phyloP scores from a whole-genome alignment of 768 basidiomycete species.

The Wakefieldia striispora region DNA sequence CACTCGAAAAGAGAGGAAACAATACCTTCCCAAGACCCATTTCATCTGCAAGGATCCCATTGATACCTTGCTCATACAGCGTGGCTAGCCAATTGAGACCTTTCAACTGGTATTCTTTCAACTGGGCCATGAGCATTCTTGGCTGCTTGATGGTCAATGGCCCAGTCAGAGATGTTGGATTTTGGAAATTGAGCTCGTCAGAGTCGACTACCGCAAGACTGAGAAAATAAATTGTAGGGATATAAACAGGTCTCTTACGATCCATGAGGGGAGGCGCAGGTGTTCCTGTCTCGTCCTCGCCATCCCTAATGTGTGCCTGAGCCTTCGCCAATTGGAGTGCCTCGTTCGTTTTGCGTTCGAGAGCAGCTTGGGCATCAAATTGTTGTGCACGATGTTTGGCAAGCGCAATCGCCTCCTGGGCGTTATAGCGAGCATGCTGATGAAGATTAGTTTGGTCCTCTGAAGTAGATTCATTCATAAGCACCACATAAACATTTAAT shows the following conservation, averaged over 20 bases:
- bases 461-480: constrained; percentile 30
- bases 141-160: constrained; percentile 87
- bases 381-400: constrained; percentile 77
- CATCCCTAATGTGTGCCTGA: constrained; percentile 41
- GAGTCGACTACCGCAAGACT: constrained; percentile 66
- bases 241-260: constrained; percentile 44
- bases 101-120: constrained; percentile 98
- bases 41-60: constrained; percentile 98
- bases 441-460: constrained; percentile 88
- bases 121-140: constrained; percentile 91
- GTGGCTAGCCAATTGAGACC: constrained; percentile 98
- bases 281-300: constrained; percentile 37
- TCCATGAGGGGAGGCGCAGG: constrained; percentile 59
- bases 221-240: not conserved
- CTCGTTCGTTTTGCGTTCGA: constrained; percentile 79
- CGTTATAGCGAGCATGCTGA: constrained; percentile 82
- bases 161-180: constrained; percentile 87
- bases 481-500: not conserved
- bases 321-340: constrained; percentile 66
- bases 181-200: constrained; percentile 98
- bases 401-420: constrained; percentile 81
- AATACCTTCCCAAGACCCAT: constrained; percentile 90
- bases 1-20: constrained; percentile 8
- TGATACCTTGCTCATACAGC: constrained; percentile 98
- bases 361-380: constrained; percentile 82